Evolutionary conservation across 1,284 basidiomycete species (phyloP).

Genomic region (Leccinum subrobustum): DNA sequence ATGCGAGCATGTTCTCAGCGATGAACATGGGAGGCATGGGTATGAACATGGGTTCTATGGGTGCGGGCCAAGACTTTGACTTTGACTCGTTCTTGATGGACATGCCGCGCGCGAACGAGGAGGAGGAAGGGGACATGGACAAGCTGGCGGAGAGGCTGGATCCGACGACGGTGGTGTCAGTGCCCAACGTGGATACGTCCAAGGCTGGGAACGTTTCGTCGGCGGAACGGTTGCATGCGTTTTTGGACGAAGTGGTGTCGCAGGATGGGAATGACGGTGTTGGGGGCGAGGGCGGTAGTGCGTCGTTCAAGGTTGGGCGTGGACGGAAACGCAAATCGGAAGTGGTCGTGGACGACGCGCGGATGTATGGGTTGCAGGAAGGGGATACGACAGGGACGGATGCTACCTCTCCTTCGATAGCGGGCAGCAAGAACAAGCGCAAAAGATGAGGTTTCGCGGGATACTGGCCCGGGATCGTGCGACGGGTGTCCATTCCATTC

Average conservation of each 20-base stretch:
- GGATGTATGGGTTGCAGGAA: conserved; percentile 2
- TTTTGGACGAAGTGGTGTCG: conserved; percentile 43
- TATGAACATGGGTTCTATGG: neutral
- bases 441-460: conserved; percentile 19
- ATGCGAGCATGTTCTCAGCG: conserved; percentile 22
- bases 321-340: conserved; percentile 52
- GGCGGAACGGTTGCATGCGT: conserved; percentile 42
- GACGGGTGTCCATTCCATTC: neutral
- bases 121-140: conserved; percentile 36
- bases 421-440: conserved; percentile 24
- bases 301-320: conserved; percentile 13
- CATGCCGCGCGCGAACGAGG: conserved; percentile 30
- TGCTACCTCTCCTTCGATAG: conserved; percentile 1
- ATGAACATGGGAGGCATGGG: neutral
- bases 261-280: conserved; percentile 23
- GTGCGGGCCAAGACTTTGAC: conserved; percentile 40
- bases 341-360: conserved; percentile 27
- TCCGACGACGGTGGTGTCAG: conserved; percentile 20
- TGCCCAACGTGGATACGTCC: conserved; percentile 21
- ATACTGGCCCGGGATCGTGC: neutral
- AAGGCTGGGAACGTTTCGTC: conserved; percentile 31
- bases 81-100: conserved; percentile 47
- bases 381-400: neutral
- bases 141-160: conserved; percentile 36
- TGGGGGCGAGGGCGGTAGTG: neutral